phyloP scores from a whole-genome alignment of 208 protist species.

The Naegleria fowleri region DNA sequence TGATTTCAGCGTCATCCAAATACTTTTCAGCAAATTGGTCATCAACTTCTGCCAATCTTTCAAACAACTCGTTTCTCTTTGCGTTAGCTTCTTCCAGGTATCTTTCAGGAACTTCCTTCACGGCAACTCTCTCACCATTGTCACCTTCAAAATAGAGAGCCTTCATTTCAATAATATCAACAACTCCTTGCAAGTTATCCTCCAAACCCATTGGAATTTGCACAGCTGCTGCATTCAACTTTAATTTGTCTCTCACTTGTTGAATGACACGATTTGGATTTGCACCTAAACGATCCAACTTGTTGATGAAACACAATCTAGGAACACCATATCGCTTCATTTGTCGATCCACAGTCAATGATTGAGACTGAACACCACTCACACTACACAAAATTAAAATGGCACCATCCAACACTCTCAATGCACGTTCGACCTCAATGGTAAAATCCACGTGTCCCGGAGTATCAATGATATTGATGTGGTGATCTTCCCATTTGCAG shows the following conservation, averaged over 20 bases:
- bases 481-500: conserved; percentile 82
- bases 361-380: conserved; percentile 93
- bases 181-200: conserved; percentile 86
- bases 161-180: conserved; percentile 85
- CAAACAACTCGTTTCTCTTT: conserved; percentile 77
- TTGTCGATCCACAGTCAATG: conserved; percentile 96
- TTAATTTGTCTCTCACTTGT: conserved; percentile 70
- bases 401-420: conserved; percentile 96
- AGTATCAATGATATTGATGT: conserved; percentile 99
- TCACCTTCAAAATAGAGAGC: conserved; percentile 86
- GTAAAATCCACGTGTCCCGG: conserved; percentile 99
- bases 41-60: conserved; percentile 87
- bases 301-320: conserved; percentile 97
- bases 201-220: conserved; percentile 94
- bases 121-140: conserved; percentile 73
- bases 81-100: conserved; percentile 62
- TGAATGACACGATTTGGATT: conserved; percentile 72
- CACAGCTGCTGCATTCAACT: conserved; percentile 86
- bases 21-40: conserved; percentile 85
- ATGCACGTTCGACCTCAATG: conserved; percentile 95
- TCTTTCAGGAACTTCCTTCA: conserved; percentile 64
- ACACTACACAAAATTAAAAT: conserved; percentile 92
- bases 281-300: conserved; percentile 88
- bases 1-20: conserved; percentile 79
- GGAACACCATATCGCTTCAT: conserved; percentile 97